Base-by-base conservation (phyloP, 805 yeast genomes). In the Kockiozyma suomiensis region DNA sequence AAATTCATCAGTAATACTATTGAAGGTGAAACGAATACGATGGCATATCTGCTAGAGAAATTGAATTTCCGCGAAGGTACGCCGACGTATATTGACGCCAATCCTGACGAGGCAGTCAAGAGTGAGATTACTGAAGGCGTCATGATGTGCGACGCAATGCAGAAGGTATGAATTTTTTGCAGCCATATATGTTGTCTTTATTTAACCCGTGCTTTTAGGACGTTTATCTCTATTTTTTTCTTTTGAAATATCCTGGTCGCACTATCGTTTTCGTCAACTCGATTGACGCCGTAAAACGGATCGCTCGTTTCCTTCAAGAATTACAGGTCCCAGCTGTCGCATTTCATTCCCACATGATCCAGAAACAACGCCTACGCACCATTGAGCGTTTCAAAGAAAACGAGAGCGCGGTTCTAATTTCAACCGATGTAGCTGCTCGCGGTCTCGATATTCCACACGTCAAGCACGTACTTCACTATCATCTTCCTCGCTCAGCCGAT, bases 361-460 rank as follows among this genome's bases (percentile, higher is more conserved):
- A 94, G 73, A 93, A 92, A 70, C 97, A 90, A 72, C 84, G 99
- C 70, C 76, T 94, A 68, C 81, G 92, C 67, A 83, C 93, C 2
- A 76, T 94, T 68, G 99, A 94, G 75, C 81, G 86, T 62, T 93
- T 91, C 78, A 83, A 81, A 65, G 70, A 64, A 25, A 70, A 70
- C 23, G 74, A 76, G 5, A 75, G 78, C 50, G 81, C 82, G 23
- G 80, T 92, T 2, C 78, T 94, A 56, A 82, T 94, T 54, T 97
- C 97, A 0, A 90, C 98, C 3, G 99, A 94, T 75, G 98, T 94
- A 48, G 99, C 99, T 1, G 99, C 99, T 3, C 84, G 99, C 79
- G 99, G 99, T 61, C 80, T 94, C 61, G 99, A 94, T 79, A 90
- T 94, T 56, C 87, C 96, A 1, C 82, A 82, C 49, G 92, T 94